Evolutionary conservation across 805 yeast genomes (phyloP).

Genomic region (Wickerhamomyces chaumierensis): DNA sequence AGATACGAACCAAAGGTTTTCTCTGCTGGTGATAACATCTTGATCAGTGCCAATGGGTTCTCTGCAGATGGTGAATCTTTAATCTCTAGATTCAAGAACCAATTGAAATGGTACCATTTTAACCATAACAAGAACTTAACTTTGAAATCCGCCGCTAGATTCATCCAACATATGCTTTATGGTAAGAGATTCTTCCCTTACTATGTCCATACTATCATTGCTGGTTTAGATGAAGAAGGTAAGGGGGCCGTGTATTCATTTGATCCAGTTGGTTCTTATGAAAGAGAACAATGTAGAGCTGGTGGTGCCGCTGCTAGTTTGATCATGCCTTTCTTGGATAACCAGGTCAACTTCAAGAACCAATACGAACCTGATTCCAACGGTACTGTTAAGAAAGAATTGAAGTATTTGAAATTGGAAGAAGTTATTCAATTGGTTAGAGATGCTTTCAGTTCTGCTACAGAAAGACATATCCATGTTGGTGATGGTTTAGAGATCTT

Average conservation of each 20-base stretch:
- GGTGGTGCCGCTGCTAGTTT: constrained; percentile 96
- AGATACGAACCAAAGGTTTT: constrained; percentile 87
- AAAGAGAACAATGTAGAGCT: constrained; percentile 94
- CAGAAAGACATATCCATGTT: constrained; percentile 96
- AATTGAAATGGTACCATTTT: constrained; percentile 85
- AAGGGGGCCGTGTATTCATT: constrained; percentile 92
- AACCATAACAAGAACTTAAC: constrained; percentile 66
- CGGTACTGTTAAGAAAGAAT: constrained; percentile 50
- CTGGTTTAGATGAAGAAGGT: constrained; percentile 81
- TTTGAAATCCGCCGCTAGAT: constrained; percentile 73
- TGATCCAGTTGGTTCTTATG: constrained; percentile 97
- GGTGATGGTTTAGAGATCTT: constrained; percentile 93
- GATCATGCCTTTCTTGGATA: constrained; percentile 95
- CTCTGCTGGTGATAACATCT: constrained; percentile 76
- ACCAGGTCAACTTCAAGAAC: constrained; percentile 92
- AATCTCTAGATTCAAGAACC: constrained; percentile 54
- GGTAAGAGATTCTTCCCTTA: constrained; percentile 95
- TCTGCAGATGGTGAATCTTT: constrained; percentile 90
- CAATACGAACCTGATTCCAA: constrained; percentile 74
- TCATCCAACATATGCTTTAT: constrained; percentile 80
- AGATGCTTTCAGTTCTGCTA: constrained; percentile 93
- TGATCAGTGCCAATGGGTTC: constrained; percentile 91
- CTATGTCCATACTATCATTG: constrained; percentile 89
- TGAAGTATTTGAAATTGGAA: constrained; percentile 60
- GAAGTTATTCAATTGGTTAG: constrained; percentile 81